phyloP scores from a whole-genome alignment of 1,284 basidiomycete species.

The Microbotryum saponariae region DNA sequence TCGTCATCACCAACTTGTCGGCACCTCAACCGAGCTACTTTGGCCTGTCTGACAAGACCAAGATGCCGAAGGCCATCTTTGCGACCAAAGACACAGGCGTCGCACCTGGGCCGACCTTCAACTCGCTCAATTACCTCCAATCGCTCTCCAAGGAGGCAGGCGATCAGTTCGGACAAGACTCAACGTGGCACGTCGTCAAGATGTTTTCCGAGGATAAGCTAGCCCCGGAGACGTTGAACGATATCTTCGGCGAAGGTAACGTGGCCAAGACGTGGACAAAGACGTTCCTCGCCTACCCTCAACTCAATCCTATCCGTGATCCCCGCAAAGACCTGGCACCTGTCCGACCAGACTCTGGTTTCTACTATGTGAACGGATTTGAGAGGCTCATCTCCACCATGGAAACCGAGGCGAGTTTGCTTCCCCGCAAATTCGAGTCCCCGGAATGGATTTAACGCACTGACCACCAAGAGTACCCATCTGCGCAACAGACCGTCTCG shows the following conservation, averaged over 20 bases:
- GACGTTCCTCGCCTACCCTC: constrained; percentile 44
- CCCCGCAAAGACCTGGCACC: constrained; percentile 7
- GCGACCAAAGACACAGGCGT: constrained; percentile 56
- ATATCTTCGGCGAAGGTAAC: constrained; percentile 54
- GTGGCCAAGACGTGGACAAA: constrained; percentile 78
- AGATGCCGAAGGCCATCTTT: constrained; percentile 60
- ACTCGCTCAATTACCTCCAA: constrained; percentile 79
- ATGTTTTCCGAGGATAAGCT: constrained; percentile 69
- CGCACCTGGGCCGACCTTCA: constrained; percentile 66
- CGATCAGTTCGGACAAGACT: constrained; percentile 1
- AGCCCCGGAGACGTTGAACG: constrained; percentile 59
- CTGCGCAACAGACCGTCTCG: constrained; percentile 27
- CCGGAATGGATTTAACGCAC: not conserved
- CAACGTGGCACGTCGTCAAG: constrained; percentile 58
- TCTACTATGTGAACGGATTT: constrained; percentile 35
- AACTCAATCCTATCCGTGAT: constrained; percentile 14
- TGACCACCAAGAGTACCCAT: too few species aligned
- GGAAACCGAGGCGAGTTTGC: constrained; percentile 21
- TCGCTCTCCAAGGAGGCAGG: constrained; percentile 40
- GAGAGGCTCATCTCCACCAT: constrained; percentile 35
- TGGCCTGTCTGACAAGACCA: constrained; percentile 47
- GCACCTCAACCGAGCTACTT: constrained; percentile 65
- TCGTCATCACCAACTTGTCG: constrained; percentile 67
- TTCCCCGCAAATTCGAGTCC: not conserved
- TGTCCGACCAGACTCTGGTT: constrained; percentile 26